Evolutionary conservation across 2,329 filamentous ascomycete species (phyloP), one percentile per base, ranked within the genome.

Genomic region (Ceratocystis cubensis): DNA sequence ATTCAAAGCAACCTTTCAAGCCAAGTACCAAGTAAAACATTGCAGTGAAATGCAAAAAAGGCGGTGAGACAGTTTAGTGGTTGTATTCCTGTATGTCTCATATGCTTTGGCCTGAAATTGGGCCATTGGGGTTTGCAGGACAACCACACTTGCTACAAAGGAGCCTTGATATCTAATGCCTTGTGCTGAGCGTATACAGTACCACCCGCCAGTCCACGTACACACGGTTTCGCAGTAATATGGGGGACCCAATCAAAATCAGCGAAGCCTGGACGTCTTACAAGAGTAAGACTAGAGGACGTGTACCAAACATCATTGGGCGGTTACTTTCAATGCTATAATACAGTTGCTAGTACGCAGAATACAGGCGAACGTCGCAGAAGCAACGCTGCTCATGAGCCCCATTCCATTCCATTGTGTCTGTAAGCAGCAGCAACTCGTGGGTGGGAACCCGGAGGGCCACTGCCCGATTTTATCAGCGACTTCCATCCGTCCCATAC

Each of bases 71-170:
- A 59, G 2, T 59, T 30, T 10, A 25, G 28, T 20, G 15, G 8
- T n/a, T 59, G 53, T 57, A n/a, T 59, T 59, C 28, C 56, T 59
- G 28, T 13, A 5, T 57, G 56, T 59, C 56, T 59, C 56, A 59
- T 37, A n/a, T 15, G 25, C 56, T 33, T 59, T 59, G 33, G 56
- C 56, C 56, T 59, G 56, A 30, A n/a, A 37, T 15, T 15, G 28
- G 30, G 56, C n/a, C 4, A 5, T 37, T 59, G 56, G 56, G n/a
- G 28, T 8, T n/a, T 30, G 25, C 15, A n/a, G 4, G n/a, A n/a
- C n/a, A n/a, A 25, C 25, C 13, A 25, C 20, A n/a, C 13, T 13
- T 33, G 15, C 17, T 59, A 20, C 30, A 37, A n/a, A 59, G 28
- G 17, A 6, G n/a, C 28, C 13, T 37, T n/a, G 5, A 20, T 59